A percentile compares a stretch with the other conserved stretches of the same genome.
Conservation (phyloP, 2,329 filamentous ascomycete genomes). For the Calonectria pseudoreteaudii region DNA sequence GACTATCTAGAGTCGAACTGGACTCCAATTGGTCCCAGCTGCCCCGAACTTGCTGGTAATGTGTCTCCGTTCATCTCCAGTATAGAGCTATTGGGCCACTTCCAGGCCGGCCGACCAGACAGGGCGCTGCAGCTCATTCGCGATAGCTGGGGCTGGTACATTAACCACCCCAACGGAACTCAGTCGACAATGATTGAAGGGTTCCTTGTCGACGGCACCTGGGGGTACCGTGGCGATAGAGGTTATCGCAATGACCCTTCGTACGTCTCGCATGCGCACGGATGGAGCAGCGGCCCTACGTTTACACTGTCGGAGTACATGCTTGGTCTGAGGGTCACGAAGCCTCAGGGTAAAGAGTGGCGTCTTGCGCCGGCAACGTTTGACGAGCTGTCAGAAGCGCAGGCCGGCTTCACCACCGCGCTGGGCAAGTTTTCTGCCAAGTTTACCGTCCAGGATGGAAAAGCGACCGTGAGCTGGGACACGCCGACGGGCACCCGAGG, state of each 20-base stretch:
- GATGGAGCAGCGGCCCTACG: conserved; percentile 62
- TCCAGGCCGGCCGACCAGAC: conserved; percentile 53
- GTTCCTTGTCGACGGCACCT: conserved; percentile 66
- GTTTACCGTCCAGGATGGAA: background rate
- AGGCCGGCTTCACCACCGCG: background rate
- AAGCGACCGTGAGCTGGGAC: background rate
- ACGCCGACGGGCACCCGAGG: background rate
- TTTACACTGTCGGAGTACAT: conserved; percentile 57
- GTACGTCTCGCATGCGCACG: conserved; percentile 62
- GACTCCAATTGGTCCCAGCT: background rate
- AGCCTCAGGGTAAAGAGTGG: background rate
- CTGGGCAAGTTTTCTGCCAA: background rate
- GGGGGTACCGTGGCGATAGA: conserved; percentile 63
- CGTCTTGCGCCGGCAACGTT: background rate
- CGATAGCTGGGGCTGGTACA: conserved; percentile 70
- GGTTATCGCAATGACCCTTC: conserved; percentile 62
- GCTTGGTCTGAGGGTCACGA: conserved; percentile 51
- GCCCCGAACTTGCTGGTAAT: background rate
- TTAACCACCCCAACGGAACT: conserved; percentile 68
- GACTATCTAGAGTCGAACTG: background rate
- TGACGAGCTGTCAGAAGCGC: background rate
- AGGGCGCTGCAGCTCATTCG: conserved; percentile 69
- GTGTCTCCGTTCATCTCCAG: background rate
- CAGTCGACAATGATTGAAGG: conserved; percentile 70
- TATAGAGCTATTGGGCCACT: background rate